phyloP scores from a whole-genome alignment of 2,329 filamentous ascomycete genomes.

The Colletotrichum eleusines region DNA sequence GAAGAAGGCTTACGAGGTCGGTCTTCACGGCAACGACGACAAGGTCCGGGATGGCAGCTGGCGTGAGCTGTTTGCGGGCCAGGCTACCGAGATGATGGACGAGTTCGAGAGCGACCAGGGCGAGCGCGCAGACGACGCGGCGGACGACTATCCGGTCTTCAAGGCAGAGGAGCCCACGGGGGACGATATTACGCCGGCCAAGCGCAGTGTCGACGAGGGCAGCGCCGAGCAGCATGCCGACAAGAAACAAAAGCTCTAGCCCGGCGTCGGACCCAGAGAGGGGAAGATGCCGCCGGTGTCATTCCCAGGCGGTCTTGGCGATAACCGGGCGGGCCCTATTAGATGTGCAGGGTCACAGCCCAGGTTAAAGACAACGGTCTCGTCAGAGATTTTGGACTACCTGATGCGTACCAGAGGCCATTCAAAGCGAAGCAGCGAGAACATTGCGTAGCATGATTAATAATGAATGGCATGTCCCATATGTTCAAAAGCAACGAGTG shows the following conservation, averaged over 20 bases:
- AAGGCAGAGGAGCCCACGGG: slow-evolving; percentile 20
- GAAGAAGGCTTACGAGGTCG: slow-evolving; percentile 77
- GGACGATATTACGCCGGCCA: slow-evolving; percentile 40
- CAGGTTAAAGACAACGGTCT: neutral
- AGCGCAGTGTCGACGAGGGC: slow-evolving; percentile 38
- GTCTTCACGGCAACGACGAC: slow-evolving; percentile 72
- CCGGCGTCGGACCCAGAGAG: neutral
- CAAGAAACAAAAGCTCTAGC: slow-evolving; percentile 35
- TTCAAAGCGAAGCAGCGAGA: neutral
- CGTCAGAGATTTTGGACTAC: no score
- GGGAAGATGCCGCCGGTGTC: neutral
- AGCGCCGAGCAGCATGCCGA: slow-evolving; percentile 41
- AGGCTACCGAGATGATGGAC: slow-evolving; percentile 56
- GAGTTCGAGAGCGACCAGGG: slow-evolving; percentile 51
- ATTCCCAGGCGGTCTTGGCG: no score
- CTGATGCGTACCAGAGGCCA: no score
- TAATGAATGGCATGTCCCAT: neutral
- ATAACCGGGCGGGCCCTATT: slow-evolving; percentile 5
- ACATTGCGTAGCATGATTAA: neutral
- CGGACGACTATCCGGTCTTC: slow-evolving; percentile 43
- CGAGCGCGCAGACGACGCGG: slow-evolving; percentile 49
- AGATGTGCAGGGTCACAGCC: neutral
- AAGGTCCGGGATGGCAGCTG: slow-evolving; percentile 72
- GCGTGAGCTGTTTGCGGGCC: slow-evolving; percentile 59
- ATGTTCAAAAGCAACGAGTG: neutral